phyloP scores from a whole-genome alignment of 2,329 filamentous ascomycete species.

The Mycogone perniciosa region DNA sequence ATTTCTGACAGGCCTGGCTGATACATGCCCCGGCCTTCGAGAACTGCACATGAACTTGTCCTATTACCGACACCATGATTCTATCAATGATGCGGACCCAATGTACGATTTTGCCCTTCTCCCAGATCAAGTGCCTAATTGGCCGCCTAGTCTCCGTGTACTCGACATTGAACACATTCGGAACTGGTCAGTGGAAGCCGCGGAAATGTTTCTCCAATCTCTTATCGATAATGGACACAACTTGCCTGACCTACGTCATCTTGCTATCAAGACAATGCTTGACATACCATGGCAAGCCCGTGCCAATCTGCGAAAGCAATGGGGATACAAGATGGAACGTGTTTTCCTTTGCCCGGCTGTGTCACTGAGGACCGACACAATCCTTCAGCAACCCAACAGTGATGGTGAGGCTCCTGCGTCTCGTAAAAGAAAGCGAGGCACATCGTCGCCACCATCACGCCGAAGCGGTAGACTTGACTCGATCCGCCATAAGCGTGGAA shows the following conservation, averaged over 20 bases:
- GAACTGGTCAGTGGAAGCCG: slow-evolving; percentile 63
- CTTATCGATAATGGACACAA: slow-evolving; percentile 64
- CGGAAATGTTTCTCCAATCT: slow-evolving; percentile 72
- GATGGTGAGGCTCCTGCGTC: slow-evolving; percentile 3
- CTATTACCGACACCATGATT: slow-evolving; percentile 65
- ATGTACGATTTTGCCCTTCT: slow-evolving; percentile 64
- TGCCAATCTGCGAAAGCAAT: slow-evolving; percentile 69
- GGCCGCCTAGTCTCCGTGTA: slow-evolving; percentile 65
- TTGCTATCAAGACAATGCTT: slow-evolving; percentile 72
- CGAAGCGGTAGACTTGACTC: slow-evolving; percentile 32
- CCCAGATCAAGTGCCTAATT: slow-evolving; percentile 61
- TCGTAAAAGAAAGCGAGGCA: slow-evolving; percentile 16
- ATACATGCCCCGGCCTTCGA: slow-evolving; percentile 63
- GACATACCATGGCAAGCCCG: slow-evolving; percentile 77
- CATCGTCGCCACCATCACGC: slow-evolving; percentile 24
- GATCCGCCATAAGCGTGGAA: slow-evolving; percentile 14
- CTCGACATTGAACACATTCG: slow-evolving; percentile 73
- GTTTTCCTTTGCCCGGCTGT: slow-evolving; percentile 53
- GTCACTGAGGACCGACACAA: slow-evolving; percentile 30
- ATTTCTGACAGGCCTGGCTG: slow-evolving; percentile 62
- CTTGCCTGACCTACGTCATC: slow-evolving; percentile 59
- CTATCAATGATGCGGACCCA: slow-evolving; percentile 66
- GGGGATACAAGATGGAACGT: slow-evolving; percentile 63
- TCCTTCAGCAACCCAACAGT: slow-evolving; percentile 18
- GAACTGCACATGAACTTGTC: slow-evolving; percentile 70